Conservation (phyloP, 768 basidiomycete species). For the Hysterangium stoloniferum region DNA sequence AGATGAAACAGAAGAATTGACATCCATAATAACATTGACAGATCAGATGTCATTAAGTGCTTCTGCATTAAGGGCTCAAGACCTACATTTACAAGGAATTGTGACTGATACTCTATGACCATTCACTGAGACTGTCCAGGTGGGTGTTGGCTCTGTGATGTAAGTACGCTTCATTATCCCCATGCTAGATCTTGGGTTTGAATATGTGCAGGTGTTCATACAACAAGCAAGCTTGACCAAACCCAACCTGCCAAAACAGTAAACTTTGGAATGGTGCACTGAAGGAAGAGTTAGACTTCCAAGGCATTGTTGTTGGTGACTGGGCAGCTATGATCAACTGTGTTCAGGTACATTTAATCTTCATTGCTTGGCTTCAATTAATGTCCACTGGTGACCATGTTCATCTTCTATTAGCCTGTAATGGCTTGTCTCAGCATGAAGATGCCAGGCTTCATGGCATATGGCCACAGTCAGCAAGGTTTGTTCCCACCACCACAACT, state of each 20-base stretch:
- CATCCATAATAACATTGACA: no score
- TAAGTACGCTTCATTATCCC: no score
- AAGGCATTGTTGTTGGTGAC: slow-evolving; percentile 35
- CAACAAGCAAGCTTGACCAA: slow-evolving; percentile 58
- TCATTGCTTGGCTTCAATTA: background rate
- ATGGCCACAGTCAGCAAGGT: slow-evolving; percentile 33
- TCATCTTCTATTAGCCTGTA: slow-evolving; percentile 26
- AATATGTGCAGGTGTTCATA: slow-evolving; percentile 3
- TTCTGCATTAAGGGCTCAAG: no score
- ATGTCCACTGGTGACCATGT: no score
- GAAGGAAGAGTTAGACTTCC: slow-evolving; percentile 70
- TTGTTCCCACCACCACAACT: slow-evolving; percentile 4
- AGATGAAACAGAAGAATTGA: no score
- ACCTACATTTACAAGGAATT: no score
- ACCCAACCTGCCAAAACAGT: slow-evolving; percentile 70
- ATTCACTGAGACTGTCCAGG: slow-evolving; percentile 64
- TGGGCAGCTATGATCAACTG: slow-evolving; percentile 17
- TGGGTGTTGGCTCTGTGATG: slow-evolving; percentile 67
- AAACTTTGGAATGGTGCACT: slow-evolving; percentile 65
- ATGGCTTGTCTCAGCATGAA: slow-evolving; percentile 48
- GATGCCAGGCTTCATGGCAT: slow-evolving; percentile 57
- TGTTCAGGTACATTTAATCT: slow-evolving; percentile 3
- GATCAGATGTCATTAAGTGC: no score
- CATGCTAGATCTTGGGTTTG: no score
- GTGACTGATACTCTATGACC: no score